These are phyloP conservation scores for Phoenix dactylifera DNA, from an alignment of 176 grass and related monocot genomes.

Conservation along the genomic window DNA sequence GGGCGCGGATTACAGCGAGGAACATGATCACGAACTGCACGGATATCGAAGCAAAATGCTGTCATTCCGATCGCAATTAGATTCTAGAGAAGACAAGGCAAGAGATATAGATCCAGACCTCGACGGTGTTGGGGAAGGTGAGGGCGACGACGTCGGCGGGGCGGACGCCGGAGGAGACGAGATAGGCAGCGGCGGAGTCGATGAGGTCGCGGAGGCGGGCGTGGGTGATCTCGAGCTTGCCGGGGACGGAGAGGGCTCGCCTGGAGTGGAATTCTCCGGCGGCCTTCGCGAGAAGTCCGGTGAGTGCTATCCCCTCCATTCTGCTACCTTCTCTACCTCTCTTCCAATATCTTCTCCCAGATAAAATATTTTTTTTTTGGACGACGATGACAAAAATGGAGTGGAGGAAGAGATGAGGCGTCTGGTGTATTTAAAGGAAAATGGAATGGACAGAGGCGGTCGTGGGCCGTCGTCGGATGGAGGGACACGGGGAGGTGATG, in stretches of 20 bases:
- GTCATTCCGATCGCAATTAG: not conserved
- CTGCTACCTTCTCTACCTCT: no score
- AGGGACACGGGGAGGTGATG: no score
- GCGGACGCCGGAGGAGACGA: constrained; percentile 25
- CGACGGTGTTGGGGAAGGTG: constrained; percentile 75
- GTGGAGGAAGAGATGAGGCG: no score
- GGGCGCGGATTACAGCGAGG: constrained; percentile 54
- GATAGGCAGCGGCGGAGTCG: constrained; percentile 40
- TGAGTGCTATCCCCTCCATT: constrained; percentile 31
- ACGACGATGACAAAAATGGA: no score
- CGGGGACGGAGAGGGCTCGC: constrained; percentile 41
- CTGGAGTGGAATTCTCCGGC: constrained; percentile 33
- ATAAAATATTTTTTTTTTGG: no score
- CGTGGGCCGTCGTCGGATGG: no score
- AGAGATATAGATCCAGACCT: constrained; percentile 20
- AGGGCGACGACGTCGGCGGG: constrained; percentile 57
- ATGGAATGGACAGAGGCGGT: no score
- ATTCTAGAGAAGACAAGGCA: not conserved
- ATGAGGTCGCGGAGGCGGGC: constrained; percentile 48
- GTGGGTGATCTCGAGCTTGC: constrained; percentile 44
- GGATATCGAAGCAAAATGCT: not conserved
- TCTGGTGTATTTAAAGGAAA: no score
- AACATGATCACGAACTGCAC: constrained; percentile 71
- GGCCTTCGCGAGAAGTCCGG: constrained; percentile 33
- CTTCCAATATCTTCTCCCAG: no score